These are phyloP conservation scores for Fusarium sp. DNA, from an alignment of 2,329 filamentous ascomycete species.

Conservation along the genomic window DNA sequence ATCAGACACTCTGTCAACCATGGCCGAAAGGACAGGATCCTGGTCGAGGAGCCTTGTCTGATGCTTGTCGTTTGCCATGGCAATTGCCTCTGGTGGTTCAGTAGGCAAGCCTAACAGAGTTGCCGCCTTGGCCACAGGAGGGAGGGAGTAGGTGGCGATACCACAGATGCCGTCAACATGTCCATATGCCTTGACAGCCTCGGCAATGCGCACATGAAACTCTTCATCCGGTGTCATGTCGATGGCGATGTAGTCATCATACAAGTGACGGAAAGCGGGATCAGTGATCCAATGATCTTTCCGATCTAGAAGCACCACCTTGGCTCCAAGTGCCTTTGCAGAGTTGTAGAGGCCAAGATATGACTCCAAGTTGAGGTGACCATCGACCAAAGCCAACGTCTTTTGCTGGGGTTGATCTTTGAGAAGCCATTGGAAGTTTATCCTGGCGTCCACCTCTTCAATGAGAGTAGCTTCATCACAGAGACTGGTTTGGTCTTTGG, in stretches of 20 bases:
- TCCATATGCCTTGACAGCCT: not conserved
- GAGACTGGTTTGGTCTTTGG: not conserved
- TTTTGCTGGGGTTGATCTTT: not conserved
- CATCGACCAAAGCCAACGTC: not conserved
- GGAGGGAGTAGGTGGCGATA: not conserved
- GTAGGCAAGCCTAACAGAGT: not conserved
- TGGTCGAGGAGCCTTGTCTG: not conserved
- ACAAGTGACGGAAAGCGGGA: not conserved
- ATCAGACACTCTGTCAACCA: not conserved
- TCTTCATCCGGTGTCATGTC: not conserved
- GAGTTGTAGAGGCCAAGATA: slow-evolving; percentile 2
- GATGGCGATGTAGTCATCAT: not conserved
- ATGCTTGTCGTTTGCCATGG: slow-evolving; percentile 1
- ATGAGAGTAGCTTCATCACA: not conserved
- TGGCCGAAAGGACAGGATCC: not conserved
- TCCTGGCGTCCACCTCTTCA: not conserved
- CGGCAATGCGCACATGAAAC: not conserved
- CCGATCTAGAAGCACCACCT: slow-evolving; percentile 1
- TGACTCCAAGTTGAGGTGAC: slow-evolving; percentile 1
- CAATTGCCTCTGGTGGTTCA: not conserved
- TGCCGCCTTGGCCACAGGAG: not conserved
- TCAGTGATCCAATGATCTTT: not conserved
- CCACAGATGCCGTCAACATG: not conserved
- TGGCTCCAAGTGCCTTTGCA: not conserved
- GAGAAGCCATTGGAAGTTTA: not conserved